A percentile compares a stretch with the other conserved stretches of the same genome.
phyloP scores from a whole-genome alignment of 495 filamentous ascomycete species.

The Xylaria telfairii region DNA sequence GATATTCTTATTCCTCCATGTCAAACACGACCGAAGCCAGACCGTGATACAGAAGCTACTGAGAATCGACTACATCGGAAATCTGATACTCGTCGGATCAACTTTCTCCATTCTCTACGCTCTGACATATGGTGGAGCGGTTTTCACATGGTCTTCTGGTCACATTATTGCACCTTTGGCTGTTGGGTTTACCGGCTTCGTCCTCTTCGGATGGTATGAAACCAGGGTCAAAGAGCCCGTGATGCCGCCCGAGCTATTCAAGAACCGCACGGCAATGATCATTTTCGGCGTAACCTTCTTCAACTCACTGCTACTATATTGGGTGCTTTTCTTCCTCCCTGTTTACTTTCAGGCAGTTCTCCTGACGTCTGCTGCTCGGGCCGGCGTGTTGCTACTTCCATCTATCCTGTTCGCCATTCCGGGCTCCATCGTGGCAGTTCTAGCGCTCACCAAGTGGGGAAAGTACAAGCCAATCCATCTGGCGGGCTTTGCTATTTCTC shows the following conservation, averaged over 20 bases:
- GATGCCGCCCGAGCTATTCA: conserved; percentile 24
- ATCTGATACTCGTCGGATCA: conserved; percentile 15
- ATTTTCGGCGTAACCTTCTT: conserved; percentile 19
- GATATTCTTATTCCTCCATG: conserved; percentile 21
- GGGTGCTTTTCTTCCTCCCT: conserved; percentile 46
- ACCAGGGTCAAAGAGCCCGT: conserved; percentile 15
- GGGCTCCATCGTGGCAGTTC: conserved; percentile 35
- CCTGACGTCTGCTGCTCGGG: conserved; percentile 27
- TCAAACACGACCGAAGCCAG: conserved; percentile 15
- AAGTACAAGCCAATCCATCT: conserved; percentile 48
- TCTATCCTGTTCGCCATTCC: conserved; percentile 36
- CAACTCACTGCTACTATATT: conserved; percentile 26
- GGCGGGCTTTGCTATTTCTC: conserved; percentile 39
- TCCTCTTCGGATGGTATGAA: conserved; percentile 19
- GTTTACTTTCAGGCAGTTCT: conserved; percentile 50
- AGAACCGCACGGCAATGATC: conserved; percentile 16
- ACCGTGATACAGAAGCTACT: background rate
- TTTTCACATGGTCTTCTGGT: conserved; percentile 20
- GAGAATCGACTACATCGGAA: conserved; percentile 26
- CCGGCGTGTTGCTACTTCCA: conserved; percentile 44
- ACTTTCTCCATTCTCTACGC: conserved; percentile 24
- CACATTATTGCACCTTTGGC: conserved; percentile 22
- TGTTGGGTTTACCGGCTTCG: conserved; percentile 22
- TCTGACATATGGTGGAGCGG: conserved; percentile 18
- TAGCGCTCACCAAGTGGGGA: conserved; percentile 43